These are phyloP conservation scores for Apiospora malaysiana DNA, from an alignment of 2,329 filamentous ascomycete genomes.

Conservation along the genomic window DNA sequence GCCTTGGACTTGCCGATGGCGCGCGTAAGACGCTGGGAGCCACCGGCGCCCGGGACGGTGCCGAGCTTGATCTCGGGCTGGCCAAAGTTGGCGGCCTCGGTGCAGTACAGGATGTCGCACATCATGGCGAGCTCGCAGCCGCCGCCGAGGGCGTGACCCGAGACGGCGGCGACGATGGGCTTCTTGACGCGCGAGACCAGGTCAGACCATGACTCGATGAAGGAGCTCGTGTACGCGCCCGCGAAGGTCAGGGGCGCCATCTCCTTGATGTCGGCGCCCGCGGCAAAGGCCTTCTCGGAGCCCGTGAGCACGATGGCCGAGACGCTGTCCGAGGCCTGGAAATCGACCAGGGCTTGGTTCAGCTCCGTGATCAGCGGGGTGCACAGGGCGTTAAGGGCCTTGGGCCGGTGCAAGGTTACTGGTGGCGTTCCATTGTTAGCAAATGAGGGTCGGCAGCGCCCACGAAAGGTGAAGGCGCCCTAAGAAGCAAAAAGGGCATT, in stretches of 20 bases:
- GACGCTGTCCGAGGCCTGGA: constrained; percentile 73
- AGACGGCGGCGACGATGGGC: constrained; percentile 91
- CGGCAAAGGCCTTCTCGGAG: constrained; percentile 88
- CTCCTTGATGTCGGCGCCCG: constrained; percentile 98
- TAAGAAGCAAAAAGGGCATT: not conserved
- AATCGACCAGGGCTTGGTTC: constrained; percentile 74
- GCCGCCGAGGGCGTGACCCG: constrained; percentile 91
- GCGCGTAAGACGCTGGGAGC: constrained; percentile 84
- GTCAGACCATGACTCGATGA: constrained; percentile 94
- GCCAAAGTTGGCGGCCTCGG: constrained; percentile 84
- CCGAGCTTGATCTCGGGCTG: constrained; percentile 98
- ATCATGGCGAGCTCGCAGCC: constrained; percentile 98
- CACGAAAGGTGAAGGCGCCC: not conserved
- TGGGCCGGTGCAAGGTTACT: constrained; percentile 95
- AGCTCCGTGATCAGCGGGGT: constrained; percentile 91
- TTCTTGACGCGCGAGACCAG: constrained; percentile 87
- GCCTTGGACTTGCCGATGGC: constrained; percentile 84
- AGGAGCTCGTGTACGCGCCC: constrained; percentile 84
- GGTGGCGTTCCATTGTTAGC: constrained; percentile 44
- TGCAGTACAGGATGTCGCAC: constrained; percentile 95
- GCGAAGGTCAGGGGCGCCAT: constrained; percentile 94
- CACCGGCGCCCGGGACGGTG: constrained; percentile 89
- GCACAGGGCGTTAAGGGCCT: constrained; percentile 92
- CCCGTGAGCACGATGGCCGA: constrained; percentile 86
- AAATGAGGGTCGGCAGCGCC: not conserved